phyloP scores from a whole-genome alignment of 2,329 filamentous ascomycete species.

The Colletotrichum nymphaeae region DNA sequence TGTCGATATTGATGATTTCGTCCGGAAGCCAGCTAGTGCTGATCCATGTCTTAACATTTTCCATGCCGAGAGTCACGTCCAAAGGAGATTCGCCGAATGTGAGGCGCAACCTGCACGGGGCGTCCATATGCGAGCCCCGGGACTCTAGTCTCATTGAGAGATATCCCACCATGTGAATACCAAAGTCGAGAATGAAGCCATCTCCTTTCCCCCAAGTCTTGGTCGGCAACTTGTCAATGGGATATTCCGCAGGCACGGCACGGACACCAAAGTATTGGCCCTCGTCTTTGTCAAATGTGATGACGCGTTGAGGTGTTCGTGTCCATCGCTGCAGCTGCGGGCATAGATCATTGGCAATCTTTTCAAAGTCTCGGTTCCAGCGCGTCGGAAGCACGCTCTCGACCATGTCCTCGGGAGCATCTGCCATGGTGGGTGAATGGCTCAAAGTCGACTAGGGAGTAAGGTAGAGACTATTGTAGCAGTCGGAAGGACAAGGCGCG shows the following conservation, averaged over 20 bases:
- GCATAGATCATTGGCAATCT: slow-evolving; percentile 21
- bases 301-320: slow-evolving; percentile 33
- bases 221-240: slow-evolving; percentile 34
- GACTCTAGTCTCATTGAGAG: slow-evolving; percentile 43
- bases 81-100: slow-evolving; percentile 50
- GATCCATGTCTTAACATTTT: slow-evolving; percentile 49
- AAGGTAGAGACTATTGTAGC: background rate
- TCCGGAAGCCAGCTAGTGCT: slow-evolving; percentile 51
- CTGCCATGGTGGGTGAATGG: slow-evolving; percentile 11
- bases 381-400: slow-evolving; percentile 25
- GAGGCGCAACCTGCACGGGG: slow-evolving; percentile 46
- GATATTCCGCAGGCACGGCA: slow-evolving; percentile 27
- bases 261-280: slow-evolving; percentile 39
- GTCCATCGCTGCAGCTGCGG: slow-evolving; percentile 35
- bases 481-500: background rate
- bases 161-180: slow-evolving; percentile 46
- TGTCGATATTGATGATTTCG: slow-evolving; percentile 48
- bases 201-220: slow-evolving; percentile 42
- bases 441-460: background rate
- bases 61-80: slow-evolving; percentile 48
- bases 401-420: slow-evolving; percentile 23
- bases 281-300: slow-evolving; percentile 39
- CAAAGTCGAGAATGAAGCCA: slow-evolving; percentile 47
- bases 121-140: slow-evolving; percentile 47
- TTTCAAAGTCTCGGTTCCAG: slow-evolving; percentile 26